Percentiles rank a stretch among this genome's conserved stretches.
Conservation (phyloP, 371 early-diverging fungal species). For the Actinomortierella wolfii region DNA sequence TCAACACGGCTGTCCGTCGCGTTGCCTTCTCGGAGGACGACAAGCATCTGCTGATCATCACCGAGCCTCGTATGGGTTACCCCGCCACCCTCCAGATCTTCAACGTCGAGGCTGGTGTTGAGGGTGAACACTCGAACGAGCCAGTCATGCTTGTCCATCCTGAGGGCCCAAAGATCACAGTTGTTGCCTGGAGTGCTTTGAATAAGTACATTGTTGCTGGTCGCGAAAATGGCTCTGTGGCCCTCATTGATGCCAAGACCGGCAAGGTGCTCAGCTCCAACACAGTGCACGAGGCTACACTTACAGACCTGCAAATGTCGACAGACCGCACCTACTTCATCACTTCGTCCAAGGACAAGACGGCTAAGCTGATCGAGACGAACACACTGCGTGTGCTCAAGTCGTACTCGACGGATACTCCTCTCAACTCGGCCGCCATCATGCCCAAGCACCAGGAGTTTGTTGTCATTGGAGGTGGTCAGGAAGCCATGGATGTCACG, state of each 20-base stretch:
- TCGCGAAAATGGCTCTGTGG: conserved; percentile 91
- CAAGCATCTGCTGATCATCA: conserved; percentile 85
- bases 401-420: conserved; percentile 89
- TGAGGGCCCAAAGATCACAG: conserved; percentile 83
- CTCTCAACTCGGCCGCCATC: conserved; percentile 95
- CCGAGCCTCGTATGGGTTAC: conserved; percentile 97
- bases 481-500: conserved; percentile 93
- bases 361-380: conserved; percentile 90
- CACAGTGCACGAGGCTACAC: conserved; percentile 73
- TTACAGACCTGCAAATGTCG: conserved; percentile 96
- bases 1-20: conserved; percentile 91
- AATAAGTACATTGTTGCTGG: conserved; percentile 93
- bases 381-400: conserved; percentile 85
- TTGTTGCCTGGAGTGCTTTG: conserved; percentile 90
- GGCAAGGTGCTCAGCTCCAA: conserved; percentile 63
- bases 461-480: conserved; percentile 82
- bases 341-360: conserved; percentile 96
- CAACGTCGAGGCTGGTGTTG: conserved; percentile 61
- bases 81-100: conserved; percentile 84
- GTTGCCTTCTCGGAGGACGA: conserved; percentile 93
- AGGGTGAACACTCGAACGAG: conserved; percentile 74
- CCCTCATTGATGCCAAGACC: conserved; percentile 87
- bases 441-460: conserved; percentile 87
- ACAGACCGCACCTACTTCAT: conserved; percentile 95
- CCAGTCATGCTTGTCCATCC: conserved; percentile 71